Conservation (phyloP, 176 grass and related monocot genomes). For the Ensete ventricosum region DNA sequence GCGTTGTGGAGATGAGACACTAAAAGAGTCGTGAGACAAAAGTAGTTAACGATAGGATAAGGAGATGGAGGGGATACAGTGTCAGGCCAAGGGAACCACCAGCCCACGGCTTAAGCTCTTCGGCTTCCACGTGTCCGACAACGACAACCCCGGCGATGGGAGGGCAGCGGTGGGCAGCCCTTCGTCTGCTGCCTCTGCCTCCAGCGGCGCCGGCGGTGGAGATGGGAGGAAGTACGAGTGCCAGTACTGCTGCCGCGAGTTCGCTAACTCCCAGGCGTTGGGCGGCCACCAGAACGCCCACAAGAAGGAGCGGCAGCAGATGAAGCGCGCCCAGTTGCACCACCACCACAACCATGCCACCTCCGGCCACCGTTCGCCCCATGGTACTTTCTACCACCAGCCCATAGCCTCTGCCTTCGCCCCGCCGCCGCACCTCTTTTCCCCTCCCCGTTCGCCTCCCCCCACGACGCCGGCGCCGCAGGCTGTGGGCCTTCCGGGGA, state of each 20-base stretch:
- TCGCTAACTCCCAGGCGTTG: conserved; percentile 50
- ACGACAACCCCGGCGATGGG: background rate
- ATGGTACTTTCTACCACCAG: background rate
- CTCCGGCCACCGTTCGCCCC: background rate
- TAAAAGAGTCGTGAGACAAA: background rate
- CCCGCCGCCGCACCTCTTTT: background rate
- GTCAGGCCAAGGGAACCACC: conserved; percentile 23
- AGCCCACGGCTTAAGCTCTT: conserved; percentile 20
- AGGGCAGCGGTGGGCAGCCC: background rate
- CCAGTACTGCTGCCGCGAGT: conserved; percentile 60
- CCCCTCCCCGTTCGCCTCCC: too few species aligned
- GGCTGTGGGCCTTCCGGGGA: background rate
- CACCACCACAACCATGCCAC: background rate
- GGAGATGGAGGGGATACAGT: conserved; percentile 10
- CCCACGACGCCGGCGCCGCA: background rate
- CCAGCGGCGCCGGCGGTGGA: background rate
- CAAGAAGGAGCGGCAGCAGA: conserved; percentile 59
- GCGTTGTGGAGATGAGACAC: background rate
- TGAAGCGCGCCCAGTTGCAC: conserved; percentile 39
- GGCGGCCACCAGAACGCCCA: conserved; percentile 57
- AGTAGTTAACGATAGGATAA: background rate
- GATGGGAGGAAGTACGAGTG: conserved; percentile 42
- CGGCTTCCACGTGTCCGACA: conserved; percentile 27
- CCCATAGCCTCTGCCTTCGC: background rate
- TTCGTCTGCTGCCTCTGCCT: background rate